Conservation (phyloP, 768 basidiomycete species). For the Russula compacta region DNA sequence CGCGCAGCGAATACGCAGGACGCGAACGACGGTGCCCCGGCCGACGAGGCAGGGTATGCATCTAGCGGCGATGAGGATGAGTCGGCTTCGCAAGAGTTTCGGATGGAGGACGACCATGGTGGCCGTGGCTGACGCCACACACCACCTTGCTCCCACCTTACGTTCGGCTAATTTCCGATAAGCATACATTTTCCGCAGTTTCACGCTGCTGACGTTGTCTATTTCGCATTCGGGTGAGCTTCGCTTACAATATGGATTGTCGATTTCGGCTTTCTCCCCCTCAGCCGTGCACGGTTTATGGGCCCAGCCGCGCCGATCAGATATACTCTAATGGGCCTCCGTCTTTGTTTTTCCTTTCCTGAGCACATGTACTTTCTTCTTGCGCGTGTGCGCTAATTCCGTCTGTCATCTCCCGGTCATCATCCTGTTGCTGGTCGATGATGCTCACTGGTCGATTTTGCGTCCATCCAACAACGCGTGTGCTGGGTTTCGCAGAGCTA, state of each 20-base stretch:
- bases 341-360: neutral
- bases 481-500: neutral
- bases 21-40: slow-evolving; percentile 4
- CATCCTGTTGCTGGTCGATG: neutral
- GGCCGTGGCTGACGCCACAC: slow-evolving; percentile 10
- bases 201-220: slow-evolving; percentile 19
- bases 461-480: neutral
- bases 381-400: slow-evolving; percentile 16
- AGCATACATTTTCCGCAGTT: slow-evolving; percentile 12
- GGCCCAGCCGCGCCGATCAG: slow-evolving; percentile 19
- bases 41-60: slow-evolving; percentile 10
- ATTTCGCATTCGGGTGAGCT: slow-evolving; percentile 24
- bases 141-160: neutral
- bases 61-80: slow-evolving; percentile 22
- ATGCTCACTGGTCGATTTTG: slow-evolving; percentile 1
- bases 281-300: slow-evolving; percentile 12
- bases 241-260: slow-evolving; percentile 21
- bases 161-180: slow-evolving; percentile 5
- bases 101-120: slow-evolving; percentile 15
- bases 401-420: neutral
- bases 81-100: slow-evolving; percentile 20
- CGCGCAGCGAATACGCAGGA: slow-evolving; percentile 10
- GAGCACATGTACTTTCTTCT: slow-evolving; percentile 14
- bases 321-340: slow-evolving; percentile 19
- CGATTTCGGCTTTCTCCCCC: slow-evolving; percentile 13